These are phyloP conservation scores for Biancaea sappan DNA, from an alignment of 306 rosid species.

Conservation along the genomic window DNA sequence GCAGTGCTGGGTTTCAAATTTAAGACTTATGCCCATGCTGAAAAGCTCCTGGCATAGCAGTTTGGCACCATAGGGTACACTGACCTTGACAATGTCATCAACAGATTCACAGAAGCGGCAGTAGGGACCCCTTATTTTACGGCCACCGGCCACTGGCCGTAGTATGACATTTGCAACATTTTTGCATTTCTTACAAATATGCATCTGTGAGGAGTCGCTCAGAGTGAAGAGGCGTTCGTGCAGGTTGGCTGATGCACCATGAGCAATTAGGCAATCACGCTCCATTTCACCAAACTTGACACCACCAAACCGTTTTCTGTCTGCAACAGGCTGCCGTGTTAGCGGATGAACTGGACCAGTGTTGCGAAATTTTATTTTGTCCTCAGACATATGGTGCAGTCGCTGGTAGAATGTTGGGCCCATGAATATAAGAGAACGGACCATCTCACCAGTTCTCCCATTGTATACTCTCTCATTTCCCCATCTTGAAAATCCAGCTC, in stretches of 20 bases:
- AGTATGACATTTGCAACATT: constrained; percentile 75
- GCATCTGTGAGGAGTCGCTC: constrained; percentile 88
- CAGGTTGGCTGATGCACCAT: constrained; percentile 94
- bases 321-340: constrained; percentile 97
- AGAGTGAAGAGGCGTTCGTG: constrained; percentile 94
- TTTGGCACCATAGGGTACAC: constrained; percentile 92
- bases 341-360: constrained; percentile 99
- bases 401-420: constrained; percentile 98
- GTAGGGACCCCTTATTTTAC: constrained; percentile 83
- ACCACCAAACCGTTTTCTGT: constrained; percentile 94
- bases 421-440: constrained; percentile 83
- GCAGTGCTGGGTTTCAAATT: constrained; percentile 74
- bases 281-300: constrained; percentile 99
- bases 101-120: constrained; percentile 78
- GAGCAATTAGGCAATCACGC: constrained; percentile 94
- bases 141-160: constrained; percentile 72
- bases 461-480: constrained; percentile 93
- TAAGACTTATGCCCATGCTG: constrained; percentile 92
- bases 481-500: constrained; percentile 88
- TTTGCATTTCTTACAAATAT: constrained; percentile 74
- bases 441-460: constrained; percentile 94
- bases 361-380: constrained; percentile 90
- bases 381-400: constrained; percentile 94
- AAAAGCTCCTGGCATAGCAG: constrained; percentile 89
- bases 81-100: constrained; percentile 73